Evolutionary conservation across 345 rosid species (phyloP).

Genomic region (Ceriops zippeliana): DNA sequence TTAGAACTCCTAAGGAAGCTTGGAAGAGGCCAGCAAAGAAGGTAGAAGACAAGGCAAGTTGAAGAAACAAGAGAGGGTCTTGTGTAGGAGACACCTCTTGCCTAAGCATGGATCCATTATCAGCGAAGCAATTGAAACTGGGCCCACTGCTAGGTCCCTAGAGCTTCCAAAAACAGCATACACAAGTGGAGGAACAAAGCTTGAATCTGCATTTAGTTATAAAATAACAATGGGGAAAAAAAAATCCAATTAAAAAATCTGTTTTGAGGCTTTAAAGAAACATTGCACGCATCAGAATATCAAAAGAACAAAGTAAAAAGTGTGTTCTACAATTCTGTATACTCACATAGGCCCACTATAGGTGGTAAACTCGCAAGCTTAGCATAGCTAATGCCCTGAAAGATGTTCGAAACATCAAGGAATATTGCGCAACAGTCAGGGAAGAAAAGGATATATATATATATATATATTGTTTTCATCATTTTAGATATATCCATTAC

Average conservation of each 20-base stretch:
- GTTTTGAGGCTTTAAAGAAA: too few relatives aligned
- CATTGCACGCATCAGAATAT: neutral
- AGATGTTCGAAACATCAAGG: neutral
- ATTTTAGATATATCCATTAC: neutral
- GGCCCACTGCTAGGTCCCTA: conserved; percentile 91
- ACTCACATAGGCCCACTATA: conserved; percentile 89
- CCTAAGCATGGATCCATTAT: conserved; percentile 84
- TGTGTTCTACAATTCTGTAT: neutral
- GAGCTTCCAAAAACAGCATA: conserved; percentile 97
- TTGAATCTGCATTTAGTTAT: conserved; percentile 55
- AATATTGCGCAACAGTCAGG: neutral
- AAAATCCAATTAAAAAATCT: too few relatives aligned
- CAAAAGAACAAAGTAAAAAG: neutral
- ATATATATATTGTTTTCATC: neutral
- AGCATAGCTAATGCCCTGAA: conserved; percentile 93
- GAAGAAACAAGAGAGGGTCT: conserved; percentile 65
- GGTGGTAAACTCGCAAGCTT: conserved; percentile 91
- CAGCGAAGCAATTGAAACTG: conserved; percentile 90
- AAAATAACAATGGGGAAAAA: neutral
- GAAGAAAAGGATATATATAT: neutral
- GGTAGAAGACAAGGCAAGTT: conserved; percentile 82
- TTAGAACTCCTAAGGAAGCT: conserved; percentile 83
- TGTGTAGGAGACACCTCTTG: conserved; percentile 73
- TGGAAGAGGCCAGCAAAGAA: conserved; percentile 95
- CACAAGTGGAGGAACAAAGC: conserved; percentile 92